These are phyloP conservation scores for Acanthamoeba healyi DNA, from an alignment of 208 protist genomes.

Conservation along the genomic window DNA sequence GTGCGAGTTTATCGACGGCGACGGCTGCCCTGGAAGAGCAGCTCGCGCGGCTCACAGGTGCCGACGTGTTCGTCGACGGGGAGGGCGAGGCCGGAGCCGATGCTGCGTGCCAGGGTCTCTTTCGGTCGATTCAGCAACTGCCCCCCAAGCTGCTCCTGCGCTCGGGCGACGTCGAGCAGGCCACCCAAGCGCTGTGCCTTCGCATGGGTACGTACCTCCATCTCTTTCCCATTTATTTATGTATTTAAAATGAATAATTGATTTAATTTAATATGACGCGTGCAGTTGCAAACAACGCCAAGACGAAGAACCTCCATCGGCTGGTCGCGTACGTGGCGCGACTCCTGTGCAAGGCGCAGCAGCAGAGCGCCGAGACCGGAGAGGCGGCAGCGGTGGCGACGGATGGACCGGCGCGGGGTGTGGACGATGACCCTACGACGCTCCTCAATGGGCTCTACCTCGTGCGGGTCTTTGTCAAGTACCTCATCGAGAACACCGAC, in stretches of 20 bases:
- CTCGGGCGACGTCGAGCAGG: background rate
- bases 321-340: background rate
- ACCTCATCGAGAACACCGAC: constrained; percentile 12
- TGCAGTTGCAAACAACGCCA: constrained; percentile 22
- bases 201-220: background rate
- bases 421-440: constrained; percentile 29
- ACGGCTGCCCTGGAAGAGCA: background rate
- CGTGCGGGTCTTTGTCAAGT: constrained; percentile 45
- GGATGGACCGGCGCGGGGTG: background rate
- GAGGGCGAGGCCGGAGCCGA: background rate
- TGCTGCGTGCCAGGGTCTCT: background rate
- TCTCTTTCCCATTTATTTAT: background rate
- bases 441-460: constrained; percentile 58
- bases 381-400: background rate
- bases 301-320: constrained; percentile 56
- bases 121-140: constrained; percentile 1
- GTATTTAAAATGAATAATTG: background rate
- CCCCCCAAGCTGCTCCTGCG: background rate
- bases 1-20: background rate
- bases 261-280: background rate
- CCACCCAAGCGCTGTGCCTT: background rate
- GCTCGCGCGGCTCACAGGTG: background rate
- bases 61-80: background rate
- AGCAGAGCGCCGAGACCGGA: background rate
- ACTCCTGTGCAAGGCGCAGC: background rate